Conservation (phyloP, 2,329 filamentous ascomycete genomes). For the Hymenoscyphus linearis region DNA sequence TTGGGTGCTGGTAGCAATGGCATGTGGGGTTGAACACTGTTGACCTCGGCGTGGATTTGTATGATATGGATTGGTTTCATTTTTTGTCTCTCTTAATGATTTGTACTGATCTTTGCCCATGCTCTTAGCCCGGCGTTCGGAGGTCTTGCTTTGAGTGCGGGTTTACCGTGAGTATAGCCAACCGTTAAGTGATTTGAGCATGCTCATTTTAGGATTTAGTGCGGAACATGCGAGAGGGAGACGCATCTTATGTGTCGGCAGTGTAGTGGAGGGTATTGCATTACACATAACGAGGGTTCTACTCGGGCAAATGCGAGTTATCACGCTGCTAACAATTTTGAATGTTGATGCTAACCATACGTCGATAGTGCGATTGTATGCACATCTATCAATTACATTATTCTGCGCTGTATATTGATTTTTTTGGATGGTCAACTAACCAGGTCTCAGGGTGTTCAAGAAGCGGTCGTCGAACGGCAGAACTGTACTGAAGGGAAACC, state of each 20-base stretch:
- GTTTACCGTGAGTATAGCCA: conserved; percentile 54
- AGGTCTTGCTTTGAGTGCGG: conserved; percentile 84
- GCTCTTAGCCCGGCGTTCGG: conserved; percentile 43
- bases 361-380: conserved; percentile 32
- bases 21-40: conserved; percentile 49
- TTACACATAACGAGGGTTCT: conserved; percentile 77
- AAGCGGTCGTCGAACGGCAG: conserved; percentile 25
- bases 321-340: conserved; percentile 25
- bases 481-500: conserved; percentile 12
- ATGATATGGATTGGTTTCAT: conserved; percentile 24
- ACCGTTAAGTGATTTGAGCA: conserved; percentile 6
- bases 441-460: conserved; percentile 21
- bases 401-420: background rate
- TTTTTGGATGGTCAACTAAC: conserved; percentile 13
- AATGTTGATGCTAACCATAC: conserved; percentile 22
- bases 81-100: conserved; percentile 21
- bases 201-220: conserved; percentile 42
- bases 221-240: conserved; percentile 65
- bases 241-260: conserved; percentile 67
- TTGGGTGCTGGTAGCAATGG: conserved; percentile 46
- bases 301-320: conserved; percentile 45
- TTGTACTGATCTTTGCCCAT: conserved; percentile 25
- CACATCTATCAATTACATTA: background rate
- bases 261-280: conserved; percentile 78
- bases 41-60: conserved; percentile 29